These are phyloP conservation scores for Murraya paniculata DNA, from an alignment of 345 rosid species.

Conservation along the genomic window DNA sequence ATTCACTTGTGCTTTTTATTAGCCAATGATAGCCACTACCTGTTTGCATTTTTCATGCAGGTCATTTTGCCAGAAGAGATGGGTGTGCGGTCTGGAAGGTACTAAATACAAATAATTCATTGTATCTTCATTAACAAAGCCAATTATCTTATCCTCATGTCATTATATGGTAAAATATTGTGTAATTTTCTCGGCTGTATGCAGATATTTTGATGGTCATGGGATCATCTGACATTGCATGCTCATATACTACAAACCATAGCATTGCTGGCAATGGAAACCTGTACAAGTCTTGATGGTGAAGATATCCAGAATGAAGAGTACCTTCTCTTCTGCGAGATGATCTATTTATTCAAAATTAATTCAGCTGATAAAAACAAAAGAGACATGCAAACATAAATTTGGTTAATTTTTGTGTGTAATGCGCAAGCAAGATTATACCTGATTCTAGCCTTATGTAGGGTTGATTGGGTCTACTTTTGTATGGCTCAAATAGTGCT, in stretches of 20 bases:
- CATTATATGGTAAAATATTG: too few species aligned
- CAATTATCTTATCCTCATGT: too few species aligned
- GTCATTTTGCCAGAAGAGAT: constrained; percentile 63
- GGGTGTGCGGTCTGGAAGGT: constrained; percentile 34
- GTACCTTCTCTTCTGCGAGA: too few species aligned
- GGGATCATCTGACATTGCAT: constrained; percentile 78
- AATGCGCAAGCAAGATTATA: background rate
- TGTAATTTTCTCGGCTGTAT: too few species aligned
- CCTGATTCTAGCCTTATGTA: too few species aligned
- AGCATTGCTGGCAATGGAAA: constrained; percentile 83
- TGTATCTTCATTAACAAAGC: too few species aligned
- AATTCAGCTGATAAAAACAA: background rate
- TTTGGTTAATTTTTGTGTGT: background rate
- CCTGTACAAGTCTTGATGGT: constrained; percentile 75
- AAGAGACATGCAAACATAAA: background rate
- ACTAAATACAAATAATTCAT: too few species aligned
- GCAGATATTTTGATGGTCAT: constrained; percentile 78
- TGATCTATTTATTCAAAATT: too few species aligned
- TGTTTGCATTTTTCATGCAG: constrained; percentile 38
- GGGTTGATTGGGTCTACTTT: too few species aligned
- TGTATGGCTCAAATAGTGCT: too few species aligned
- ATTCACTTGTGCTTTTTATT: background rate
- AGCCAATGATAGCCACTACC: constrained; percentile 10
- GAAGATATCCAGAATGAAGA: too few species aligned
- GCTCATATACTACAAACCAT: constrained; percentile 76